Percentiles rank a stretch among this genome's conserved stretches.
These are phyloP conservation scores for Chaetomium fimeti DNA, from an alignment of 495 filamentous ascomycete genomes.

Conservation along the genomic window DNA sequence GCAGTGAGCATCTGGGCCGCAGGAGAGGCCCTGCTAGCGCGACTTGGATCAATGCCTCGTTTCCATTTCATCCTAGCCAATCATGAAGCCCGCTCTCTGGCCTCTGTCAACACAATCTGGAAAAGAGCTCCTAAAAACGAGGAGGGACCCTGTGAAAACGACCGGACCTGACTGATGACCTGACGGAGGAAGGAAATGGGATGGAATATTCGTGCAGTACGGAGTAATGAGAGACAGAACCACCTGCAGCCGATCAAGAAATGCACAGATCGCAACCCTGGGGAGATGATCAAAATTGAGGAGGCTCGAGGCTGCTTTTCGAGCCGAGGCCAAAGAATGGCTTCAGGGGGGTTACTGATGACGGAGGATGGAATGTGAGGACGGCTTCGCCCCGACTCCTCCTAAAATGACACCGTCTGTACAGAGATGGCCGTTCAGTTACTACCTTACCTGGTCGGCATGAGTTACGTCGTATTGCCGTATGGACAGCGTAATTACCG, in stretches of 20 bases:
- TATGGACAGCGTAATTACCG: conserved; percentile 9
- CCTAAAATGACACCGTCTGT: not conserved
- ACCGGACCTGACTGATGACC: conserved; percentile 1
- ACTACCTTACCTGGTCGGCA: not conserved
- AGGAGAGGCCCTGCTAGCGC: conserved; percentile 11
- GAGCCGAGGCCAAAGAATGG: conserved; percentile 1
- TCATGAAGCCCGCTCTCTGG: not conserved
- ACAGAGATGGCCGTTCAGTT: not conserved
- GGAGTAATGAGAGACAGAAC: not conserved
- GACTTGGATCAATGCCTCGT: not conserved
- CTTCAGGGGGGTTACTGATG: not conserved
- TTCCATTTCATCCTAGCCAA: conserved; percentile 1
- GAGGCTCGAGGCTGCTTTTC: not conserved
- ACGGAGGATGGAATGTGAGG: conserved; percentile 1
- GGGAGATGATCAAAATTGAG: not conserved
- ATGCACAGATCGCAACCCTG: conserved; percentile 3
- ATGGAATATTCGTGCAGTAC: not conserved
- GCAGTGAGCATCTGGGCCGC: conserved; percentile 5
- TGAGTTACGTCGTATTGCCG: too few relatives aligned
- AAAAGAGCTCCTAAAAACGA: not conserved
- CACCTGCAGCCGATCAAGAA: not conserved
- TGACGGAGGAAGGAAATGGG: not conserved
- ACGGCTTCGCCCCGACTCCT: not conserved
- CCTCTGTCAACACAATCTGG: conserved; percentile 6
- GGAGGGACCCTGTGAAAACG: conserved; percentile 4